phyloP scores from a whole-genome alignment of 371 early-diverging fungal species.

The Parasitella parasitica region DNA sequence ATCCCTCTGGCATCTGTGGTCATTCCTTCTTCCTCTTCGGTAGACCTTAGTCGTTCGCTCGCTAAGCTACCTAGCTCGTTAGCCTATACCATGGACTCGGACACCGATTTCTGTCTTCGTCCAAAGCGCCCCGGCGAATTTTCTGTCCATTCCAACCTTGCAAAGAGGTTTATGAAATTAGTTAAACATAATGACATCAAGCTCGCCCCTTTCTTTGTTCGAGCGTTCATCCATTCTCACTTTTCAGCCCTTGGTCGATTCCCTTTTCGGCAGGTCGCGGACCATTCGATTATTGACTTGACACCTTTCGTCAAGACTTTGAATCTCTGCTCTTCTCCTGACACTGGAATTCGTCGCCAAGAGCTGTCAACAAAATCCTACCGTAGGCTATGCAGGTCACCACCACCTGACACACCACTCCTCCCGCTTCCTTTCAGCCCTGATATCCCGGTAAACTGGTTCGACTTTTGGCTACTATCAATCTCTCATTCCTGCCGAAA shows the following conservation, averaged over 20 bases:
- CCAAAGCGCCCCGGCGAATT: neutral
- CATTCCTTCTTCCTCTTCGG: neutral
- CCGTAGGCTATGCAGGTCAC: no score
- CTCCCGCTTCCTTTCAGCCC: no score
- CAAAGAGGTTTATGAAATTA: neutral
- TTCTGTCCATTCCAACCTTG: neutral
- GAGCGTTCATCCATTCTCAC: neutral
- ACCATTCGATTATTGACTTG: no score
- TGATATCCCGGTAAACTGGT: no score
- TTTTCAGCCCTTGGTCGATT: no score
- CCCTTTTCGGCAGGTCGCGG: neutral
- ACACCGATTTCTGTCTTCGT: neutral
- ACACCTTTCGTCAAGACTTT: no score
- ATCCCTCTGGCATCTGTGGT: constrained; percentile 5
- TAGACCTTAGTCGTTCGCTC: neutral
- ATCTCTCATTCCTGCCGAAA: no score
- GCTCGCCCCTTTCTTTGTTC: neutral
- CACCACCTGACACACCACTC: no score
- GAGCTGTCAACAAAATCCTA: no score
- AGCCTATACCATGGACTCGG: constrained; percentile 1
- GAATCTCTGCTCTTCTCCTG: no score
- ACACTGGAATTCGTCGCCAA: no score
- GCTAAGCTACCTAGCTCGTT: neutral
- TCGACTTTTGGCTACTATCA: no score
- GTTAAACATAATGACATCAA: neutral